Evolutionary conservation across 2,329 filamentous ascomycete species (phyloP), one percentile per base, ranked within the genome.

Genomic region (Paramyrothecium roridum): DNA sequence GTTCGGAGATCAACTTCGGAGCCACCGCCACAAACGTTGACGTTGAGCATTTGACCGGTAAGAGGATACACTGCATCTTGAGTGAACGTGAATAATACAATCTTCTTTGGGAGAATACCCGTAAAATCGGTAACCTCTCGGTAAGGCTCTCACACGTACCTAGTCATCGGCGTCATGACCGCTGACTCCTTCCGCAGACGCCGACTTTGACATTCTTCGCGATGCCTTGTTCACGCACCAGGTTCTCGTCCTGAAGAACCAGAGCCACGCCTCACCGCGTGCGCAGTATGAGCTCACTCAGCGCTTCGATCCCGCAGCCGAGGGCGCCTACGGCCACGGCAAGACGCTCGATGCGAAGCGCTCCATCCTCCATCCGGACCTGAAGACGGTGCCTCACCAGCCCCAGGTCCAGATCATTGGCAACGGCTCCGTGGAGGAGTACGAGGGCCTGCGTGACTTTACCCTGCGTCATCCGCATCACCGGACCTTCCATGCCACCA

Each of bases 371-470:
- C 88, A 92, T 66, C 89, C 89, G 0, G 90, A 93, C 63, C 78
- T 93, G 19, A 91, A 92, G 75, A 92, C 89, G 0, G 84, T 93
- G 46, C 89, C 89, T 0, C 86, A 90, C 62, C 89, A 93, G 68
- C 88, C 89, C 0, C 88, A 93, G 59, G 71, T 73, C 1, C 89
- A 93, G 65, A 85, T 92, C 54, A 92, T 93, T 57, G 89, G 89
- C 45, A 91, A 93, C 64, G 89, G 90, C 6, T 80, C 82, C 49
- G 80, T 93, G 1, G 68, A 80, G 1, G 80, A 82, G 33, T 92
- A 91, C 63, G 88, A 92, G 67, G 89, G 89, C 1, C 74, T 93
- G 11, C 72, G 80, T 61, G 78, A 91, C 66, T 80, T 92, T 59
- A 82, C 76, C 34, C 80, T 93, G 33, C 82, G 82, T 54, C 90